These are phyloP conservation scores for Phoenix dactylifera DNA, from an alignment of 176 grass and related monocot species.

Conservation along the genomic window DNA sequence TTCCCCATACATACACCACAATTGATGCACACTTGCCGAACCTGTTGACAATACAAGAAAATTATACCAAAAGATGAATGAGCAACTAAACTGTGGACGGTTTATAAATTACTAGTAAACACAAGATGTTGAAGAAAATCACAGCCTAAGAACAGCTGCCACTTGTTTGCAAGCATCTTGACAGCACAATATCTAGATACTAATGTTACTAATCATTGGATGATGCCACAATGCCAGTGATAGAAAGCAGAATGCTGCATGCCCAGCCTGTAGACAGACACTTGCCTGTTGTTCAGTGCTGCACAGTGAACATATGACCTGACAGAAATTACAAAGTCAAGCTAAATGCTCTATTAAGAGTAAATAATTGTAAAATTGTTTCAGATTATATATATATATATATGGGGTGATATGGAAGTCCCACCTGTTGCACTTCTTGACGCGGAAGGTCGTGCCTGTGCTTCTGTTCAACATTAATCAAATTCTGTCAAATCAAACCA, in stretches of 20 bases:
- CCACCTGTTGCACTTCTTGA: slow-evolving; percentile 48
- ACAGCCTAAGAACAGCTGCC: too few relatives aligned
- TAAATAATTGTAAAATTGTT: too few relatives aligned
- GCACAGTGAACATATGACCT: slow-evolving; percentile 82
- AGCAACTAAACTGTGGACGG: not conserved
- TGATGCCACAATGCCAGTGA: too few relatives aligned
- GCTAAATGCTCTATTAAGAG: not conserved
- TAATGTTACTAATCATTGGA: too few relatives aligned
- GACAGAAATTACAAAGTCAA: slow-evolving; percentile 17
- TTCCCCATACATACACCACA: slow-evolving; percentile 83
- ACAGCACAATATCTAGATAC: too few relatives aligned
- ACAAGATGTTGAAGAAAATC: too few relatives aligned
- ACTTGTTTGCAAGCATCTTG: too few relatives aligned
- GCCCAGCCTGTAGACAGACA: not conserved
- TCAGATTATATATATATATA: too few relatives aligned
- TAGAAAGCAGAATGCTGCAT: too few relatives aligned
- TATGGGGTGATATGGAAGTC: not conserved
- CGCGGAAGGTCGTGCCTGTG: slow-evolving; percentile 70
- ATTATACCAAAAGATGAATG: not conserved
- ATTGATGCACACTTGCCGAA: slow-evolving; percentile 56
- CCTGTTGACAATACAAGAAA: slow-evolving; percentile 30
- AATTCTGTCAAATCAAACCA: slow-evolving; percentile 42
- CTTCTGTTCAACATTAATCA: slow-evolving; percentile 39
- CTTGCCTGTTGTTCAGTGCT: slow-evolving; percentile 77
- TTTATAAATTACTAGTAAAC: too few relatives aligned